Evolutionary conservation across 495 filamentous ascomycete species (phyloP).

Genomic region (Penicillium odoratum): DNA sequence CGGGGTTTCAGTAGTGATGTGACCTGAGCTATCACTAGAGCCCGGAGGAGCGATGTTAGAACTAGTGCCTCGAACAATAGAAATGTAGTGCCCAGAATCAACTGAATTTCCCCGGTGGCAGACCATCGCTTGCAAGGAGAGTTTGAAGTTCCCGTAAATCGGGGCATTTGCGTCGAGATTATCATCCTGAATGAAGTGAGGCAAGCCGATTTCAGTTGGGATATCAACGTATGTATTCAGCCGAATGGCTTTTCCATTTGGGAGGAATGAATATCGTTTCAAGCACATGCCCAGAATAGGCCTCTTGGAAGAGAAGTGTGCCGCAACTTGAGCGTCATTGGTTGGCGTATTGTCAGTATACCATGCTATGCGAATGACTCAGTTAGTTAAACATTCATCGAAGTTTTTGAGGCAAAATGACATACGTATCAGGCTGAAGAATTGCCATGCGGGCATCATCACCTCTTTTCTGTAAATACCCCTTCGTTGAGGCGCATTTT

Average conservation of each 20-base stretch:
- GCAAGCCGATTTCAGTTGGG: conserved; percentile 81
- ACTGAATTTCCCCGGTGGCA: conserved; percentile 88
- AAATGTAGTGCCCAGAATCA: conserved; percentile 89
- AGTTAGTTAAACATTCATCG: conserved; percentile 35
- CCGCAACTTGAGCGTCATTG: conserved; percentile 67
- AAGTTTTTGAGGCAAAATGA: neutral
- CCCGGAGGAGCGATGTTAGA: conserved; percentile 46
- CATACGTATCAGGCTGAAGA: conserved; percentile 86
- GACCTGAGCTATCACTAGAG: conserved; percentile 46
- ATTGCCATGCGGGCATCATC: conserved; percentile 97
- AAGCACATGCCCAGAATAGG: conserved; percentile 89
- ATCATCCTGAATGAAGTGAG: conserved; percentile 87
- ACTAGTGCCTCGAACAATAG: conserved; percentile 69
- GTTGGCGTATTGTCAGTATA: conserved; percentile 70
- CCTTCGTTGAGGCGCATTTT: conserved; percentile 31
- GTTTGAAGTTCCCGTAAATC: conserved; percentile 79
- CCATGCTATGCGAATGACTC: conserved; percentile 45
- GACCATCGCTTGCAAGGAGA: conserved; percentile 83
- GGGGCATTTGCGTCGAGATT: conserved; percentile 62
- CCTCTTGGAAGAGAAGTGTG: conserved; percentile 69
- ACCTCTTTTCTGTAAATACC: conserved; percentile 73
- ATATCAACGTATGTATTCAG: conserved; percentile 86
- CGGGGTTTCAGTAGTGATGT: conserved; percentile 52
- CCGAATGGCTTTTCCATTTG: conserved; percentile 64
- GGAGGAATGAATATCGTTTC: conserved; percentile 81